phyloP scores from a whole-genome alignment of 768 basidiomycete genomes.

The Xerocomus spinulosus region DNA sequence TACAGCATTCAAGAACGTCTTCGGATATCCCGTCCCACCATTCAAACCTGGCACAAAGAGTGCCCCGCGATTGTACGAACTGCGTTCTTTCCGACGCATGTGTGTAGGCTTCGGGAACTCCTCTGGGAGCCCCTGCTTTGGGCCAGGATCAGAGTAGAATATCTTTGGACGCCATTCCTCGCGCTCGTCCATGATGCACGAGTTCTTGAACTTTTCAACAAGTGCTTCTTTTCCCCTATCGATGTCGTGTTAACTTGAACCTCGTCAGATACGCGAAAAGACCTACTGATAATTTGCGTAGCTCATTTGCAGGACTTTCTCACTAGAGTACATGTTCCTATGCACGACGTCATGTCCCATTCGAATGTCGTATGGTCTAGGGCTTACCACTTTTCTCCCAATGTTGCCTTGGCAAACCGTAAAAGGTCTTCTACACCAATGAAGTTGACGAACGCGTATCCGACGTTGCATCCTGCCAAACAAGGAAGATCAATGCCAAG shows the following conservation, averaged over 20 bases:
- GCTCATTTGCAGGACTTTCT: constrained; percentile 87
- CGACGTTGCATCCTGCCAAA: constrained; percentile 63
- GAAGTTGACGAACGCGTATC: constrained; percentile 89
- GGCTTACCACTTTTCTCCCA: constrained; percentile 78
- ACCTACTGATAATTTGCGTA: constrained; percentile 90
- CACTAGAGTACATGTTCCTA: constrained; percentile 91
- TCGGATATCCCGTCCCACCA: constrained; percentile 23
- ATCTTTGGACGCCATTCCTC: constrained; percentile 83
- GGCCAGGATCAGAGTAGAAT: constrained; percentile 69
- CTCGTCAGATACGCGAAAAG: constrained; percentile 2
- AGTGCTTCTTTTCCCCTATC: constrained; percentile 82
- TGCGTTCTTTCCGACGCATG: constrained; percentile 76
- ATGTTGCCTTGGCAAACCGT: constrained; percentile 62
- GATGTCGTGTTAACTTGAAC: constrained; percentile 2
- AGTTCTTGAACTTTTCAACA: constrained; percentile 90
- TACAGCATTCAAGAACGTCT: constrained; percentile 25
- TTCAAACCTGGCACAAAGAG: constrained; percentile 53
- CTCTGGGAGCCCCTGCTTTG: constrained; percentile 68
- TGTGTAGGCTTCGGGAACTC: constrained; percentile 83
- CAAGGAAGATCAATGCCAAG: constrained; percentile 2
- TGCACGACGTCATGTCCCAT: constrained; percentile 2
- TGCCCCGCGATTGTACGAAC: constrained; percentile 70
- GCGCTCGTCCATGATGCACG: constrained; percentile 83
- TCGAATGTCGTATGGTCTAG: background rate
- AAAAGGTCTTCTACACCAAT: constrained; percentile 74